Conservation (phyloP, 2,329 filamentous ascomycete species). For the Verticillium klebahnii region DNA sequence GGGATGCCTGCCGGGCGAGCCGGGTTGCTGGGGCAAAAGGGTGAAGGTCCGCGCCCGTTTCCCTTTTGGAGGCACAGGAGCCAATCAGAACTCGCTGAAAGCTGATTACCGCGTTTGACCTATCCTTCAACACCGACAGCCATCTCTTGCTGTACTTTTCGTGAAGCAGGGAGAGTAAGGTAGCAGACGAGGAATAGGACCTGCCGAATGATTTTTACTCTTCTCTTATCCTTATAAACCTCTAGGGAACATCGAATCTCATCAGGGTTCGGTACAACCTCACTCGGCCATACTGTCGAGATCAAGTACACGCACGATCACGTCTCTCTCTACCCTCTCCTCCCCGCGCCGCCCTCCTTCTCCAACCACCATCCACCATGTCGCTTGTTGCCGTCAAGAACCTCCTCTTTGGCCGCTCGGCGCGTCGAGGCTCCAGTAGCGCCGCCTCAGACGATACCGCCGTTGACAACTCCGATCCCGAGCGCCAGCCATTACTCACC, state of each 20-base stretch:
- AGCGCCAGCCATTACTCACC: slow-evolving; percentile 12
- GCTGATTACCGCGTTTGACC: slow-evolving; percentile 1
- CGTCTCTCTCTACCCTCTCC: neutral
- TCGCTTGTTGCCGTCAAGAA: slow-evolving; percentile 14
- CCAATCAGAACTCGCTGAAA: slow-evolving; percentile 1
- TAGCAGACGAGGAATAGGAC: neutral
- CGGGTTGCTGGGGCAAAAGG: neutral
- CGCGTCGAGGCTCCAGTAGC: slow-evolving; percentile 4
- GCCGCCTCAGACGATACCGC: slow-evolving; percentile 13
- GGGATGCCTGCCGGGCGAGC: neutral
- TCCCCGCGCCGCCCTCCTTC: neutral
- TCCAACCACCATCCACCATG: slow-evolving; percentile 4
- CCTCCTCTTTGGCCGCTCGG: slow-evolving; percentile 10
- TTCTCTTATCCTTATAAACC: neutral
- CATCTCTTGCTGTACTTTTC: neutral
- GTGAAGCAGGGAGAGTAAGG: neutral
- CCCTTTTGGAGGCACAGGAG: neutral
- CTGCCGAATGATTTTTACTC: neutral
- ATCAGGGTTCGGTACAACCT: neutral
- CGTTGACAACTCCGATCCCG: slow-evolving; percentile 9
- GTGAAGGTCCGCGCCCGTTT: neutral
- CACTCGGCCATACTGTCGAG: neutral
- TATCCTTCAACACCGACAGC: neutral
- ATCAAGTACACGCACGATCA: neutral
- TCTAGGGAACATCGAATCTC: neutral